Percentiles rank a stretch among this genome's conserved stretches.
Conservation (phyloP, 768 basidiomycete species). For the Lentinula sp. region DNA sequence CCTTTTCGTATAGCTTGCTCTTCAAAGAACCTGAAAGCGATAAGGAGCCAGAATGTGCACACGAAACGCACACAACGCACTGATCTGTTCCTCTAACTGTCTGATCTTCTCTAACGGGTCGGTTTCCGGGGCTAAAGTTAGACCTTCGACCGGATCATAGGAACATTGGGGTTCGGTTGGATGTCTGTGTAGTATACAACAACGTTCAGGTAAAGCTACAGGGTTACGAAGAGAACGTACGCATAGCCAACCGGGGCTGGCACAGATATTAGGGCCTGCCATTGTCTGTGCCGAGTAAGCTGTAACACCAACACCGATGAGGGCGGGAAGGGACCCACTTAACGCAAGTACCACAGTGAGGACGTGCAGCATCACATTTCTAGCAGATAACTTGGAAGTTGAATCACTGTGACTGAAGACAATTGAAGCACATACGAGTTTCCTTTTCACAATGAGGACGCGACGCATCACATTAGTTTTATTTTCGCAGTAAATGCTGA, state of each 20-base stretch:
- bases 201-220: background rate
- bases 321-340: slow-evolving; percentile 45
- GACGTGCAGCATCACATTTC: slow-evolving; percentile 88
- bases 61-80: slow-evolving; percentile 31
- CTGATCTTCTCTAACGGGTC: slow-evolving; percentile 78
- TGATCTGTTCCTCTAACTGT: slow-evolving; percentile 71
- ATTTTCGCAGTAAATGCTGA: too few relatives aligned
- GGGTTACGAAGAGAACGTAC: slow-evolving; percentile 34
- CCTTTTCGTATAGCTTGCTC: slow-evolving; percentile 52
- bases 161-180: slow-evolving; percentile 81
- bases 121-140: slow-evolving; percentile 68
- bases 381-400: slow-evolving; percentile 18
- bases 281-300: slow-evolving; percentile 44
- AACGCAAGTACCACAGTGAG: slow-evolving; percentile 80
- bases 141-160: slow-evolving; percentile 83
- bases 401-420: background rate
- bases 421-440: slow-evolving; percentile 53
- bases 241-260: slow-evolving; percentile 83
- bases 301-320: background rate
- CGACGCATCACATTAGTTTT: too few relatives aligned
- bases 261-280: slow-evolving; percentile 77
- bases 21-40: slow-evolving; percentile 51
- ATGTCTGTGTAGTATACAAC: slow-evolving; percentile 42
- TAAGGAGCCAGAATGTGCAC: slow-evolving; percentile 7
- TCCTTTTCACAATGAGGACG: slow-evolving; percentile 54